These are phyloP conservation scores for Aureobasidium sp. DNA, from an alignment of 2,329 filamentous ascomycete species.

Conservation along the genomic window DNA sequence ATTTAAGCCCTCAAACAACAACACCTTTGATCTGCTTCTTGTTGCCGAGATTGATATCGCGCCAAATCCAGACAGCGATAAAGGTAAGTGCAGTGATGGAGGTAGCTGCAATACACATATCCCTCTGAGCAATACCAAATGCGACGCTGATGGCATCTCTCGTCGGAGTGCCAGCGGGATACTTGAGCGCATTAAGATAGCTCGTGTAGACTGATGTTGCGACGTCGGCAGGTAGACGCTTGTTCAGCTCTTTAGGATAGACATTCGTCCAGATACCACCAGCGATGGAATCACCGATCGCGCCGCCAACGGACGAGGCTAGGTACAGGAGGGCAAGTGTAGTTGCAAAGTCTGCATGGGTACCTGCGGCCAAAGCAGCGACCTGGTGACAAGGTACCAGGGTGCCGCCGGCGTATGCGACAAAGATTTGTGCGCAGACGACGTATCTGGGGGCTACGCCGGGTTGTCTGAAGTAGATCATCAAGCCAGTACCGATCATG, in stretches of 20 bases:
- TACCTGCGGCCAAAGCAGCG: conserved; percentile 42
- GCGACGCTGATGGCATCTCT: conserved; percentile 38
- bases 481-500: conserved; percentile 27
- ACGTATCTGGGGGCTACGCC: conserved; percentile 41
- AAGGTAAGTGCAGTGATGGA: conserved; percentile 24
- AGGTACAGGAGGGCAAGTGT: conserved; percentile 29
- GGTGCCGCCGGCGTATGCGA: conserved; percentile 45
- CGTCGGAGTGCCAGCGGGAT: conserved; percentile 33
- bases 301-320: conserved; percentile 24
- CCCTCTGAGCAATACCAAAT: conserved; percentile 41
- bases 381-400: conserved; percentile 50
- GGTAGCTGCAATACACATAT: conserved; percentile 33
- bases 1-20: conserved; percentile 20
- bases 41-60: conserved; percentile 27
- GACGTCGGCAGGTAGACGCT: not conserved
- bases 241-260: not conserved
- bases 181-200: conserved; percentile 29
- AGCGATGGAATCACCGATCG: conserved; percentile 22
- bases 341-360: conserved; percentile 27
- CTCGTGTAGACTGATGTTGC: not conserved
- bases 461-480: conserved; percentile 29
- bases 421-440: conserved; percentile 49
- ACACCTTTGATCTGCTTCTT: conserved; percentile 30
- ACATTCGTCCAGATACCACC: conserved; percentile 26
- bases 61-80: conserved; percentile 25